Percentiles rank a stretch among this genome's conserved stretches.
phyloP scores from a whole-genome alignment of 202 grass and related monocot genomes.

The Setaria viridis region DNA sequence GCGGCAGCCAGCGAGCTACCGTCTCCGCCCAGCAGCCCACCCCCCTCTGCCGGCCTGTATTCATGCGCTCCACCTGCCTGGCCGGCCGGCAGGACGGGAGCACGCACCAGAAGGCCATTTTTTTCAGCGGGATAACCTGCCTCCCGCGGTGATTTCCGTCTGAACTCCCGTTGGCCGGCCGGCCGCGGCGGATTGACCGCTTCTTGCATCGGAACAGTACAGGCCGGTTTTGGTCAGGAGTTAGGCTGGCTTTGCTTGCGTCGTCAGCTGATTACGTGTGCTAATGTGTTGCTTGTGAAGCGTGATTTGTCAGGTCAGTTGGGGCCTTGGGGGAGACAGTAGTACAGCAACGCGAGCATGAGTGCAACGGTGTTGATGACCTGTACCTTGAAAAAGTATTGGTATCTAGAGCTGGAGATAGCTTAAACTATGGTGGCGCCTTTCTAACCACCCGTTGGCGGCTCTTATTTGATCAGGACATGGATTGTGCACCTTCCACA shows the following conservation, averaged over 20 bases:
- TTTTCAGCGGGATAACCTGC: slow-evolving; percentile 25
- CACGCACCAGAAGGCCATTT: neutral
- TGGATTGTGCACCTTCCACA: neutral
- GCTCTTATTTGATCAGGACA: slow-evolving; percentile 11
- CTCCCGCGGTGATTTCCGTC: slow-evolving; percentile 18
- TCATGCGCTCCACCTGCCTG: slow-evolving; percentile 17
- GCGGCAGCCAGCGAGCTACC: slow-evolving; percentile 16
- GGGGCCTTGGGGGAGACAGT: neutral
- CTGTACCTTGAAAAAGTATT: slow-evolving; percentile 49
- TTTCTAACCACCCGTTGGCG: slow-evolving; percentile 34
- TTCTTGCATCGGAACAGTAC: neutral
- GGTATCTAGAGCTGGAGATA: slow-evolving; percentile 39
- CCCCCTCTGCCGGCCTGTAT: neutral
- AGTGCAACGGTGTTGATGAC: slow-evolving; percentile 31
- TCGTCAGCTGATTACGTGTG: neutral
- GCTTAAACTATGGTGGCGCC: slow-evolving; percentile 50
- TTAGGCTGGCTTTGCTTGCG: neutral
- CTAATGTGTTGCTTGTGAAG: slow-evolving; percentile 15
- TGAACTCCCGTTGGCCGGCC: slow-evolving; percentile 35
- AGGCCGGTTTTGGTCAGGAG: neutral
- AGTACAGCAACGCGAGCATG: slow-evolving; percentile 3
- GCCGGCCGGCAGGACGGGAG: slow-evolving; percentile 11
- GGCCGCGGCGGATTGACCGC: slow-evolving; percentile 11
- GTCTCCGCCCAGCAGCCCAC: neutral
- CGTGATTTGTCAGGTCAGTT: slow-evolving; percentile 40